A percentile compares a stretch with the other conserved stretches of the same genome.
Evolutionary conservation across 768 basidiomycete genomes (phyloP).

Genomic region (Suillus luteus): DNA sequence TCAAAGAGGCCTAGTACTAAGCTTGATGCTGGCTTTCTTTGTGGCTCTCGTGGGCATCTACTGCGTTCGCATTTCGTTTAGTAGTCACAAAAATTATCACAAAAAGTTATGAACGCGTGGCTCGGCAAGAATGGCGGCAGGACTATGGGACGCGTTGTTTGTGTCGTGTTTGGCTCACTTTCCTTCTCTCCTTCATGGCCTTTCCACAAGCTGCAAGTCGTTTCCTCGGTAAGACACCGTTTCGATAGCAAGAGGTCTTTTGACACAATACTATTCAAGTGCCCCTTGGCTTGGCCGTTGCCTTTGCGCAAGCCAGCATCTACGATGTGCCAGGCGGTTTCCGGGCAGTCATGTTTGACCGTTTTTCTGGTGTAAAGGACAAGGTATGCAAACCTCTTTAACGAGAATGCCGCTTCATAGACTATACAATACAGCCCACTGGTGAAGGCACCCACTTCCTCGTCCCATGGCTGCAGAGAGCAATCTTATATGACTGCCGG

Average conservation of each 20-base stretch:
- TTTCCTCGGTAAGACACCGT: constrained; percentile 42
- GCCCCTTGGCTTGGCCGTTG: constrained; percentile 44
- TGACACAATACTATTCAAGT: constrained; percentile 24
- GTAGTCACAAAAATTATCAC: too few species aligned
- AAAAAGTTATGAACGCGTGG: neutral
- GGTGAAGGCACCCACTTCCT: constrained; percentile 96
- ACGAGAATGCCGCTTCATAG: constrained; percentile 11
- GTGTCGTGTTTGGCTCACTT: constrained; percentile 24
- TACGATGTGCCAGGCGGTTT: constrained; percentile 88
- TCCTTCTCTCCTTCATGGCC: constrained; percentile 43
- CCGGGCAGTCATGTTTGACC: constrained; percentile 97
- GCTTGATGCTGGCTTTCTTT: too few species aligned
- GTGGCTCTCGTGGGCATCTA: too few species aligned
- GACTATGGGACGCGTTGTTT: constrained; percentile 23
- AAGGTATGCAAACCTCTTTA: constrained; percentile 46
- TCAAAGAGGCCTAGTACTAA: too few species aligned
- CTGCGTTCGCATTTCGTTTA: too few species aligned
- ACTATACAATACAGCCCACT: constrained; percentile 57
- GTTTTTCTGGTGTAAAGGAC: constrained; percentile 89
- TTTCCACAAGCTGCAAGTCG: constrained; percentile 50
- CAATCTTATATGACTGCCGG: constrained; percentile 96
- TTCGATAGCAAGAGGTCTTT: neutral
- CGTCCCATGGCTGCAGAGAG: constrained; percentile 93
- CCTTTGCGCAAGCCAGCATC: constrained; percentile 50
- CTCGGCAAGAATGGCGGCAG: constrained; percentile 4